phyloP scores from a whole-genome alignment of 2,329 filamentous ascomycete genomes.

The Microcyclospora pomicola region DNA sequence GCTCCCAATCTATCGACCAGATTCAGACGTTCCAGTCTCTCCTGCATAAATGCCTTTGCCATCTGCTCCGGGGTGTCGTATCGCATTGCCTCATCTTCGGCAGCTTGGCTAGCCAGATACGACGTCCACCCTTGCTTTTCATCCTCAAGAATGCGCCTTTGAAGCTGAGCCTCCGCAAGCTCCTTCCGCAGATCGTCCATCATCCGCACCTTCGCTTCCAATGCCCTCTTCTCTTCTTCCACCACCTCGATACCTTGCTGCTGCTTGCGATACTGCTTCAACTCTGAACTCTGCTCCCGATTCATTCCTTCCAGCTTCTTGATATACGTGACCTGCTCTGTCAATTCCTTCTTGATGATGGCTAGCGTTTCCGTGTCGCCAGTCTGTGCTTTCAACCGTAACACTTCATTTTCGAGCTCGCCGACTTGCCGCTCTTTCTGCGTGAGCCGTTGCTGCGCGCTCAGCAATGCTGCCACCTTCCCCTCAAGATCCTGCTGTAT shows the following conservation, averaged over 20 bases:
- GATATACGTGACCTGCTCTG: slow-evolving; percentile 86
- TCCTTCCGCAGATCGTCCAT: slow-evolving; percentile 63
- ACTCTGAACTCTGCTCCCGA: slow-evolving; percentile 62
- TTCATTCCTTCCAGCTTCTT: slow-evolving; percentile 68
- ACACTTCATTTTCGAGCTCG: slow-evolving; percentile 65
- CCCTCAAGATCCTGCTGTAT: slow-evolving; percentile 44
- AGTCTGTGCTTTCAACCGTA: slow-evolving; percentile 72
- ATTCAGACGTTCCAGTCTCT: slow-evolving; percentile 64
- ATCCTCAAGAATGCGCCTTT: slow-evolving; percentile 76
- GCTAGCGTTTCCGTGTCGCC: slow-evolving; percentile 75
- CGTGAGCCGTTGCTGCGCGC: slow-evolving; percentile 51
- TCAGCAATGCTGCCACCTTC: slow-evolving; percentile 43
- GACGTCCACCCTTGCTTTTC: slow-evolving; percentile 77
- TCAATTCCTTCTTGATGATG: slow-evolving; percentile 75
- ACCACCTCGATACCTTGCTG: slow-evolving; percentile 85
- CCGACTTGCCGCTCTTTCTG: slow-evolving; percentile 59
- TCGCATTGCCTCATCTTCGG: slow-evolving; percentile 47
- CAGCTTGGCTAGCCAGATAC: slow-evolving; percentile 59
- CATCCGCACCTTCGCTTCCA: slow-evolving; percentile 64
- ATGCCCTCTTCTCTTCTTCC: slow-evolving; percentile 79
- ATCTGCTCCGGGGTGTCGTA: slow-evolving; percentile 83
- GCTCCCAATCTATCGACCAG: slow-evolving; percentile 70
- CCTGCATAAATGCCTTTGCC: slow-evolving; percentile 69
- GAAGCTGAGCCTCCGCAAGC: slow-evolving; percentile 63
- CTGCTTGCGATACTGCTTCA: slow-evolving; percentile 66